phyloP scores from a whole-genome alignment of 495 filamentous ascomycete genomes.

The Annulohypoxylon nitens region DNA sequence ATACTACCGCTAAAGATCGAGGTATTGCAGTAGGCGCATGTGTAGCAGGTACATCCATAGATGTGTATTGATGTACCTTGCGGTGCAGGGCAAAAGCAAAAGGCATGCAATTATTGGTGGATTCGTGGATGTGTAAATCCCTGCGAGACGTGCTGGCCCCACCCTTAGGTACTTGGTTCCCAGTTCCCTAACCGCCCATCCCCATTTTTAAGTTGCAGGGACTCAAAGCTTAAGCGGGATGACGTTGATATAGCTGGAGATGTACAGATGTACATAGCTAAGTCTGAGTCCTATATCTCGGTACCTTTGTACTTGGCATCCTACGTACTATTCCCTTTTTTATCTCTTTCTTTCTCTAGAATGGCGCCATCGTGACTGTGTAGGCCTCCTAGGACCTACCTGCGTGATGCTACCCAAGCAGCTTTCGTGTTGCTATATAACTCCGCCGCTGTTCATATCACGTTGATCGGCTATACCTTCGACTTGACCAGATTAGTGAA shows the following conservation, averaged over 20 bases:
- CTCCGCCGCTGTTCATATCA: no score
- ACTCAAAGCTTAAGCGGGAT: conserved; percentile 9
- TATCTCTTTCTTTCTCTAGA: no score
- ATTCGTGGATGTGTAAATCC: not conserved
- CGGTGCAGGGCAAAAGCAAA: not conserved
- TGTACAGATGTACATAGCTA: not conserved
- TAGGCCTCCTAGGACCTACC: not conserved
- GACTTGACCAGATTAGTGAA: no score
- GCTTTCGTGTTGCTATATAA: no score
- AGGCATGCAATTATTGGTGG: not conserved
- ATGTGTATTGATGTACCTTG: not conserved
- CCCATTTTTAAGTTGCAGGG: not conserved
- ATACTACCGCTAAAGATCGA: conserved; percentile 9
- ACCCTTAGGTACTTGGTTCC: not conserved
- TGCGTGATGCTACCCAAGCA: no score
- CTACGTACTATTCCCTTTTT: not conserved
- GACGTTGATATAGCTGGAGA: not conserved
- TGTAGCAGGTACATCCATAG: no score
- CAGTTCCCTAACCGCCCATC: not conserved
- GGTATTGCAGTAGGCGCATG: not conserved
- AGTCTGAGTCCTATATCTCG: no score
- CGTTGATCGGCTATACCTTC: no score
- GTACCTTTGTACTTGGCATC: not conserved
- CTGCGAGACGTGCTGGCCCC: not conserved
- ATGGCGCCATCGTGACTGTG: no score